Conservation (phyloP, 306 rosid genomes). For the Ziziphus jujuba region DNA sequence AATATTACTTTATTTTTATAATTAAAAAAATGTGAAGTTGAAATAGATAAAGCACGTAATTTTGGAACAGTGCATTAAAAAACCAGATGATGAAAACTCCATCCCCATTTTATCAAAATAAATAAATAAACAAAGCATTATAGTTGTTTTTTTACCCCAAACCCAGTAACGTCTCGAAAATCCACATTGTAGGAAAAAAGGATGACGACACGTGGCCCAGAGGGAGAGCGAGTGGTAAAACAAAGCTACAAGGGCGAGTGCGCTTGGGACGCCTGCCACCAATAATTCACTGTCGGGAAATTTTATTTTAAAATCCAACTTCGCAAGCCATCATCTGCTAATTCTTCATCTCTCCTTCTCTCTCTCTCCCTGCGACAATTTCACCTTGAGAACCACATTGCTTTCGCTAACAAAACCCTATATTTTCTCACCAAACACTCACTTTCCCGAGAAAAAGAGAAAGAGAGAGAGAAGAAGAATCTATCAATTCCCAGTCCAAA, state of each 20-base stretch:
- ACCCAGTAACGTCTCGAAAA: too few relatives aligned
- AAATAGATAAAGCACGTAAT: too few relatives aligned
- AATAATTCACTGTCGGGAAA: conserved; percentile 22
- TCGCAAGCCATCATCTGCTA: conserved; percentile 22
- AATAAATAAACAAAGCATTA: too few relatives aligned
- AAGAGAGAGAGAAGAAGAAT: background rate
- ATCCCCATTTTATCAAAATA: too few relatives aligned
- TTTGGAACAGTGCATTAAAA: too few relatives aligned
- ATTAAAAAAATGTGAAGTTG: too few relatives aligned
- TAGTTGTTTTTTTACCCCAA: too few relatives aligned
- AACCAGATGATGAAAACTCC: too few relatives aligned
- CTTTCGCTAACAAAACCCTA: conserved; percentile 33
- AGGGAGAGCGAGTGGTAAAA: background rate
- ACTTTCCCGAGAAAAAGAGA: conserved; percentile 6
- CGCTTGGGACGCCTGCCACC: background rate
- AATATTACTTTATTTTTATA: too few relatives aligned
- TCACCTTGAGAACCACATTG: conserved; percentile 26
- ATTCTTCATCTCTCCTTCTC: background rate
- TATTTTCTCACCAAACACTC: conserved; percentile 40
- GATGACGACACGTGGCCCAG: background rate
- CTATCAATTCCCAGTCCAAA: conserved; percentile 6
- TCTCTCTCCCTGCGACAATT: conserved; percentile 28
- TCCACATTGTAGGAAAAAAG: too few relatives aligned
- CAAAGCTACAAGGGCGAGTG: background rate
- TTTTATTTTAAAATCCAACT: background rate